phyloP scores from a whole-genome alignment of 2,329 filamentous ascomycete genomes.

The Cytospora piceae region DNA sequence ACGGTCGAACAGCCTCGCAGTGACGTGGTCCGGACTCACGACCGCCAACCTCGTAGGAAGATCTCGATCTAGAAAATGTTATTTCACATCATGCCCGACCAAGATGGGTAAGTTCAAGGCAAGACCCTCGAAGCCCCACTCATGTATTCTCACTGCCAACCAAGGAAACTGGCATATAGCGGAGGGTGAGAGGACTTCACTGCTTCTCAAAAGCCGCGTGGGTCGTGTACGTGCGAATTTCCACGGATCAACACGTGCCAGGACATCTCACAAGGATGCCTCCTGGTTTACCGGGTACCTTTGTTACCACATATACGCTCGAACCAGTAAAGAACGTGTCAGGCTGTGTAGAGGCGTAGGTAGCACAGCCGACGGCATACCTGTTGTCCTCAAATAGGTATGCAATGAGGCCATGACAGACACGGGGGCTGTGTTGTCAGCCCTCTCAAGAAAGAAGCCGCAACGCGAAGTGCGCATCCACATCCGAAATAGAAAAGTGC shows the following conservation, averaged over 20 bases:
- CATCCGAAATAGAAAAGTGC: constrained; percentile 26
- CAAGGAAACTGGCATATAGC: constrained; percentile 14
- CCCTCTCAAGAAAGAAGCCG: constrained; percentile 21
- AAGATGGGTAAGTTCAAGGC: constrained; percentile 1
- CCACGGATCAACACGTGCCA: constrained; percentile 21
- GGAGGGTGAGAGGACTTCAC: background rate
- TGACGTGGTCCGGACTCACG: constrained; percentile 18
- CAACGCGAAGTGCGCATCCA: constrained; percentile 15
- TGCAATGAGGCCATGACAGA: constrained; percentile 2
- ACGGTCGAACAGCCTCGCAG: background rate
- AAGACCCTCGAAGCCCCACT: background rate
- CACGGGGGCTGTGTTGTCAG: constrained; percentile 30
- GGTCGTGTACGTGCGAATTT: background rate
- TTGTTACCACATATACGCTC: constrained; percentile 6
- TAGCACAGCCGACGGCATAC: background rate
- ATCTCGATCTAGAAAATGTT: constrained; percentile 8
- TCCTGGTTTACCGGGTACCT: constrained; percentile 16
- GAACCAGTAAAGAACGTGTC: constrained; percentile 13
- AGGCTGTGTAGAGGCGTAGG: background rate
- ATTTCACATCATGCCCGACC: constrained; percentile 19
- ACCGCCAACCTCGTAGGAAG: constrained; percentile 7
- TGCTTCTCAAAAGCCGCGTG: constrained; percentile 6
- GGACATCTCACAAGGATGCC: constrained; percentile 21
- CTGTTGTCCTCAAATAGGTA: background rate
- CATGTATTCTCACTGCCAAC: background rate